A percentile compares a stretch with the other conserved stretches of the same genome.
Conservation (phyloP, 768 basidiomycete species). For the Termitomyces heimii region DNA sequence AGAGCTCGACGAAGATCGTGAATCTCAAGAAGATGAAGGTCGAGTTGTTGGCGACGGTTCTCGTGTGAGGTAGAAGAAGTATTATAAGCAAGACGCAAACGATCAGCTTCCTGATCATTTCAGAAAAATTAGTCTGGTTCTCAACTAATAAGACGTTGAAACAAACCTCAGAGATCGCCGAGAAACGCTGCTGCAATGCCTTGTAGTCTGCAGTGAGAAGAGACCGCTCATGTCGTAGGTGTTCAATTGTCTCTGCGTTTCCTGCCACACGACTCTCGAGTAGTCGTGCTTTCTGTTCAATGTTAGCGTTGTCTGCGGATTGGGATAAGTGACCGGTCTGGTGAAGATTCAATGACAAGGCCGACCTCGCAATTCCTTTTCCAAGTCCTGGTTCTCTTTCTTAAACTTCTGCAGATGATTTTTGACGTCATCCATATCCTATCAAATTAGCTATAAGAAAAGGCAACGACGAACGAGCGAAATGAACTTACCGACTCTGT, state of each 20-base stretch:
- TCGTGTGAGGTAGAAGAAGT: conserved; percentile 64
- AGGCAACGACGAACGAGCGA: neutral
- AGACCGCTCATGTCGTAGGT: conserved; percentile 72
- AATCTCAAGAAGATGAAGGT: conserved; percentile 65
- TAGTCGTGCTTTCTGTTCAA: conserved; percentile 67
- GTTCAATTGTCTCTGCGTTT: conserved; percentile 65
- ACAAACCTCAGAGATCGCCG: conserved; percentile 62
- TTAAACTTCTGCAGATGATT: conserved; percentile 63
- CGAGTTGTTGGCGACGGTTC: conserved; percentile 66
- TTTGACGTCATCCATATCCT: conserved; percentile 81
- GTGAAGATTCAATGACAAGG: conserved; percentile 9
- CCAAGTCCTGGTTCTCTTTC: conserved; percentile 67
- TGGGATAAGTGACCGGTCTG: conserved; percentile 1
- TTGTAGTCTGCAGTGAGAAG: conserved; percentile 66
- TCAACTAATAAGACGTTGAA: neutral
- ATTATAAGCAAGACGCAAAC: conserved; percentile 56
- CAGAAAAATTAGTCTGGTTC: neutral
- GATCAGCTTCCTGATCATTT: conserved; percentile 45
- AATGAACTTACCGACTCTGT: conserved; percentile 57
- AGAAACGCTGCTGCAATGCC: conserved; percentile 61
- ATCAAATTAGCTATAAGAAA: conserved; percentile 4
- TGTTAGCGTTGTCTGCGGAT: conserved; percentile 49
- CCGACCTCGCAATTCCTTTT: conserved; percentile 65
- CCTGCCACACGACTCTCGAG: conserved; percentile 64
- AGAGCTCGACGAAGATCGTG: conserved; percentile 70